phyloP scores from a whole-genome alignment of 768 basidiomycete species.

The Boletellus ananas region DNA sequence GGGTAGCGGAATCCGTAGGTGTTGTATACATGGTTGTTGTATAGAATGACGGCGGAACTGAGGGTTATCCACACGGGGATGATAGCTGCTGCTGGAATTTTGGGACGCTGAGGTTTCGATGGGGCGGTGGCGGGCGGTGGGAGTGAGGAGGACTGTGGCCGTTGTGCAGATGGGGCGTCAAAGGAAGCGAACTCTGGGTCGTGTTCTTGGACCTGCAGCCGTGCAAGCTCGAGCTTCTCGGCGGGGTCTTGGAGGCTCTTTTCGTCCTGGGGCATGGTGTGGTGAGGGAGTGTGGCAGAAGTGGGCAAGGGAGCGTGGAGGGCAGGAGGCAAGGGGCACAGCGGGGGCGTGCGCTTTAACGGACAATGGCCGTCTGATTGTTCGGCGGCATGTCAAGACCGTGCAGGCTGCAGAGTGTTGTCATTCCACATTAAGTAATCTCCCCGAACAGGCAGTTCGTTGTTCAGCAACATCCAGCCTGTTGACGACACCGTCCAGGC shows the following conservation, averaged over 20 bases:
- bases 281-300: neutral
- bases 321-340: neutral
- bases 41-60: conserved; percentile 87
- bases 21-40: conserved; percentile 92
- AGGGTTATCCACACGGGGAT: conserved; percentile 93
- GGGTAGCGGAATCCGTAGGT: conserved; percentile 82
- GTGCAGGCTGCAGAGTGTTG: neutral
- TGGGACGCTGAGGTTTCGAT: conserved; percentile 41
- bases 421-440: neutral
- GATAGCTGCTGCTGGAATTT: conserved; percentile 62
- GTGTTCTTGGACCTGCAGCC: conserved; percentile 20
- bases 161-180: conserved; percentile 1
- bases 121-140: conserved; percentile 56
- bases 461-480: too few relatives aligned
- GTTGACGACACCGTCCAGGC: too few relatives aligned
- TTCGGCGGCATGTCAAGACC: neutral
- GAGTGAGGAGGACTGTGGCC: conserved; percentile 30
- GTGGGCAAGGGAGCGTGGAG: neutral
- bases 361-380: neutral
- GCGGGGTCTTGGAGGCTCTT: conserved; percentile 14
- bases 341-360: neutral
- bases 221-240: conserved; percentile 21
- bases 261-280: conserved; percentile 25
- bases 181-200: conserved; percentile 7
- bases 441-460: neutral